These are phyloP conservation scores for Penicillium glabrum DNA, from an alignment of 2,329 filamentous ascomycete species.

Conservation along the genomic window DNA sequence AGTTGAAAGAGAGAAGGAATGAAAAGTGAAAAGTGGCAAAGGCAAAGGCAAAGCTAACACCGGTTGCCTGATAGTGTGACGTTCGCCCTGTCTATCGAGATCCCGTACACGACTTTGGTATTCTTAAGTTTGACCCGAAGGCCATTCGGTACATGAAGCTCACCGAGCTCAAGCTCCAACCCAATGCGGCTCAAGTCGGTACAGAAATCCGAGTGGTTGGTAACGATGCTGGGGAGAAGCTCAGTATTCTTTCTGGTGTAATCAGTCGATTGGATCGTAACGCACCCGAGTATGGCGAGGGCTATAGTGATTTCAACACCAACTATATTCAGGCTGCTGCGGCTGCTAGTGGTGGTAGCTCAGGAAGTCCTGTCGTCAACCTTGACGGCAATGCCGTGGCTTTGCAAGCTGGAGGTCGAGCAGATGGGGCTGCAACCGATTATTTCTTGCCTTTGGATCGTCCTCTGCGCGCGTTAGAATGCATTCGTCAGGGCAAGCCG, in stretches of 20 bases:
- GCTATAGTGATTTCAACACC: conserved; percentile 95
- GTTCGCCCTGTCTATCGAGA: conserved; percentile 96
- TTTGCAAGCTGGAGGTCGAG: conserved; percentile 87
- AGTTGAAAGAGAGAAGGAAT: background rate
- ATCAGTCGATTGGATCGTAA: conserved; percentile 96
- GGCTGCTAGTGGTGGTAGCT: conserved; percentile 93
- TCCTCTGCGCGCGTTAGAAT: conserved; percentile 80
- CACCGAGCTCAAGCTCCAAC: conserved; percentile 73
- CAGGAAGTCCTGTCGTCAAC: conserved; percentile 97
- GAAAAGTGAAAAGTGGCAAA: background rate
- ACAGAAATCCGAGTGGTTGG: conserved; percentile 95
- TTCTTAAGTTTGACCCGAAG: conserved; percentile 92
- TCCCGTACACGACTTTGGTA: conserved; percentile 97
- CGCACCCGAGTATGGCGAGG: conserved; percentile 95
- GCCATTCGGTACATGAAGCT: conserved; percentile 97
- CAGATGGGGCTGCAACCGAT: conserved; percentile 93
- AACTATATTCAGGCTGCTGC: conserved; percentile 98
- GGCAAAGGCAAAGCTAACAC: background rate
- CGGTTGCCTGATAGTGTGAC: conserved; percentile 65
- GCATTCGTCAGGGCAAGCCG: conserved; percentile 71
- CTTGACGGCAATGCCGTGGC: conserved; percentile 90
- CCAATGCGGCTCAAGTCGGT: conserved; percentile 82
- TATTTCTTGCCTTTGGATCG: conserved; percentile 95
- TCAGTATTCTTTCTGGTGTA: conserved; percentile 95
- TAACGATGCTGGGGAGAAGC: conserved; percentile 97